A percentile compares a stretch with the other conserved stretches of the same genome.
phyloP scores from a whole-genome alignment of 148 eudicot species.

The Agrostemma githago region DNA sequence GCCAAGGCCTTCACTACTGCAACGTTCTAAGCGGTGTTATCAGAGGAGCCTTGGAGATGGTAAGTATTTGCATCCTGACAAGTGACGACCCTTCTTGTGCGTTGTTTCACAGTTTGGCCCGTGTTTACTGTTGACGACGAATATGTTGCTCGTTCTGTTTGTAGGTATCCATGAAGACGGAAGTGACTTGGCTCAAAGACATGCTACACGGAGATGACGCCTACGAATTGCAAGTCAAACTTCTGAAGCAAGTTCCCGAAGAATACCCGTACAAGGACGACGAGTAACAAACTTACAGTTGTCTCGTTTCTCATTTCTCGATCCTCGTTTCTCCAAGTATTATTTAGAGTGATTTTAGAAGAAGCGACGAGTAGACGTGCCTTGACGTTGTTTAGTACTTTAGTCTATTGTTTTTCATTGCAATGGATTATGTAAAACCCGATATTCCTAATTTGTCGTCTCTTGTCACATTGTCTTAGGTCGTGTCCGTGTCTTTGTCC shows the following conservation, averaged over 20 bases:
- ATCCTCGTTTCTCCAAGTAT: not conserved
- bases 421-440: not conserved
- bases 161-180: slow-evolving; percentile 97
- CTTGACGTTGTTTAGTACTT: too few species aligned
- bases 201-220: slow-evolving; percentile 97
- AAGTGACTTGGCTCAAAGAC: slow-evolving; percentile 93
- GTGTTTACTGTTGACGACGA: not conserved
- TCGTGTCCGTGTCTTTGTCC: too few species aligned
- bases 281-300: slow-evolving; percentile 36
- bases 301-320: not conserved
- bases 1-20: slow-evolving; percentile 90
- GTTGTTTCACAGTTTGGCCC: not conserved
- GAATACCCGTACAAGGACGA: slow-evolving; percentile 99
- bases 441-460: not conserved
- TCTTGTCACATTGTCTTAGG: too few species aligned
- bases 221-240: slow-evolving; percentile 89
- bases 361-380: not conserved
- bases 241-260: slow-evolving; percentile 93
- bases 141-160: not conserved
- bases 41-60: slow-evolving; percentile 98
- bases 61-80: slow-evolving; percentile 24
- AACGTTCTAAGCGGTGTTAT: slow-evolving; percentile 89
- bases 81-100: too few species aligned
- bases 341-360: not conserved
- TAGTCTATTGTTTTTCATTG: not conserved